Percentiles rank a stretch among this genome's conserved stretches.
Evolutionary conservation across 225 moss, liverwort and hornwort species (phyloP).

Genomic region (Marchantia paleacea): DNA sequence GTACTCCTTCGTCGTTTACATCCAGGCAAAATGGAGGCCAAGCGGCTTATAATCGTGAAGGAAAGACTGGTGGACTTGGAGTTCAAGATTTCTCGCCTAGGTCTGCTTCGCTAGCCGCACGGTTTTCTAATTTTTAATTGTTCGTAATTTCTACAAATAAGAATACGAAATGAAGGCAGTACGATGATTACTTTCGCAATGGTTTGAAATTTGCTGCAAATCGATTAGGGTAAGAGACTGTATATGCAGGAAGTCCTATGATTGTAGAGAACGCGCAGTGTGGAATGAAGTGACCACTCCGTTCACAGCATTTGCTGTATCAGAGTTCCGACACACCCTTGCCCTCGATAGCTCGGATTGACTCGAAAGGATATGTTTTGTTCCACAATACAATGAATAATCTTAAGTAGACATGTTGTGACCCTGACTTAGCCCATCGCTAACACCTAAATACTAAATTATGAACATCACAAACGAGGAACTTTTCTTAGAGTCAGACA

Average conservation of each 20-base stretch:
- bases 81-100: conserved; percentile 49
- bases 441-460: no score
- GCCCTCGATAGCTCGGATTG: no score
- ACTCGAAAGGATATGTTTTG: no score
- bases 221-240: neutral
- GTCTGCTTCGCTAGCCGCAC: conserved; percentile 6
- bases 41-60: conserved; percentile 30
- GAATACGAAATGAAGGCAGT: neutral
- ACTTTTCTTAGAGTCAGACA: no score
- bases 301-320: no score
- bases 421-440: no score
- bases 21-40: conserved; percentile 32
- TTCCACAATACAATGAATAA: no score
- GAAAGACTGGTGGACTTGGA: conserved; percentile 44
- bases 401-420: no score
- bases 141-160: neutral
- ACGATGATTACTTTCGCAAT: neutral
- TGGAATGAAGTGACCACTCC: no score
- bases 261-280: neutral
- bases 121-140: neutral
- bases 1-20: neutral
- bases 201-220: neutral
- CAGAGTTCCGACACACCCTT: no score
- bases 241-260: neutral
- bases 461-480: no score